Conservation (phyloP, 352 stramenopile genomes). For the Phytopythium vexans region DNA sequence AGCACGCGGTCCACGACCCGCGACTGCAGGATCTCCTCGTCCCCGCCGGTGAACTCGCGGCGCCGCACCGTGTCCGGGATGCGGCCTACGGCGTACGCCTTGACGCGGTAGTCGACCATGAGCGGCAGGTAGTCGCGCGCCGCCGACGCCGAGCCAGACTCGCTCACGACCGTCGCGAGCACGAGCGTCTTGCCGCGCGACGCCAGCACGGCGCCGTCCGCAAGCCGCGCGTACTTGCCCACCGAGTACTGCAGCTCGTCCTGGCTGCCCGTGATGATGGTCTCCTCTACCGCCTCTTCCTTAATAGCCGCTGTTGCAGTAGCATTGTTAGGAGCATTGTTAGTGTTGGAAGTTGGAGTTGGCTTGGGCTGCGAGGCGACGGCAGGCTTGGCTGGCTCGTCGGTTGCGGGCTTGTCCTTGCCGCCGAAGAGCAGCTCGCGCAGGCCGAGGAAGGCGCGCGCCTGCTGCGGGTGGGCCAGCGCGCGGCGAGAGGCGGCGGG, state of each 20-base stretch:
- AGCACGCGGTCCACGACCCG: conserved; percentile 96
- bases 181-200: conserved; percentile 83
- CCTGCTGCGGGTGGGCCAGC: conserved; percentile 15
- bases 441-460: conserved; percentile 59
- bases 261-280: conserved; percentile 38
- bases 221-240: conserved; percentile 79
- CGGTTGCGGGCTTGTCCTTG: conserved; percentile 31
- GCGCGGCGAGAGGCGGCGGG: not conserved
- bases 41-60: conserved; percentile 87
- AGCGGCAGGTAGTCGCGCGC: conserved; percentile 85
- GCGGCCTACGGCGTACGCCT: conserved; percentile 78
- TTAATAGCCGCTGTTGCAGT: conserved; percentile 9
- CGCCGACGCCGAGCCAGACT: conserved; percentile 10
- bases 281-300: conserved; percentile 9
- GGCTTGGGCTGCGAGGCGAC: conserved; percentile 3
- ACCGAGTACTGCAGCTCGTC: conserved; percentile 59
- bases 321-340: not conserved
- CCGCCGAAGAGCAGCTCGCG: conserved; percentile 62
- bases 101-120: conserved; percentile 93
- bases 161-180: conserved; percentile 82
- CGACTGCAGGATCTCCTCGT: conserved; percentile 96
- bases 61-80: conserved; percentile 88
- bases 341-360: conserved; percentile 3
- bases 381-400: conserved; percentile 6
- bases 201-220: conserved; percentile 82